Evolutionary conservation across 352 stramenopile species (phyloP).

Genomic region (Globisporangium polare): DNA sequence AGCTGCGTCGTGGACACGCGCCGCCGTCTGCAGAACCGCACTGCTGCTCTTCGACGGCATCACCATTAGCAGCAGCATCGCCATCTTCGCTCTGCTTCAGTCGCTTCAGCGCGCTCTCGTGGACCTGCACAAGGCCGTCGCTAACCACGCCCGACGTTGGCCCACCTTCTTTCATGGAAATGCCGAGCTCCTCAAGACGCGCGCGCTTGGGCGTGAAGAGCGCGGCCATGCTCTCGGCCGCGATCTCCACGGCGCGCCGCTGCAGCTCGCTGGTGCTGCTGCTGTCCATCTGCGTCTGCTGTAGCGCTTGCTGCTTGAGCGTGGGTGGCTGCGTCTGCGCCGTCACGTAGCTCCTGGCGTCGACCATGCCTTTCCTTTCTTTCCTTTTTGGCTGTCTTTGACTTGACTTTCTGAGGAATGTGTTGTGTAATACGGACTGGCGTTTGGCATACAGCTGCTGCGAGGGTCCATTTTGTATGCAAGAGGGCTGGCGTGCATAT

Average conservation of each 20-base stretch:
- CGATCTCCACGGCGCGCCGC: constrained; percentile 11
- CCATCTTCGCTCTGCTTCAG: neutral
- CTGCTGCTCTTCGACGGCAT: neutral
- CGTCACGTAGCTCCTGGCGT: constrained; percentile 1
- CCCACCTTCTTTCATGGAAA: neutral
- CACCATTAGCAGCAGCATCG: neutral
- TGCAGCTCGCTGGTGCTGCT: constrained; percentile 2
- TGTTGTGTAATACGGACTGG: neutral
- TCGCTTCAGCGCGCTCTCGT: neutral
- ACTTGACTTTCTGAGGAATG: neutral
- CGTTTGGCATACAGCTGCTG: no score
- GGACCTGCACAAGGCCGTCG: neutral
- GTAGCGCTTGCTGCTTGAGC: neutral
- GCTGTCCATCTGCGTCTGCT: neutral
- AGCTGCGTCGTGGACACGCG: constrained; percentile 7
- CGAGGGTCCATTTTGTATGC: no score
- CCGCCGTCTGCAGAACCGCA: neutral
- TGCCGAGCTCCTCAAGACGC: neutral
- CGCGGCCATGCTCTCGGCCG: constrained; percentile 13
- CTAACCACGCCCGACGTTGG: no score
- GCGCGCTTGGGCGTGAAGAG: constrained; percentile 3
- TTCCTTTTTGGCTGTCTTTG: neutral
- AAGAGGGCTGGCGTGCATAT: no score
- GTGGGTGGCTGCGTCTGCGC: neutral
- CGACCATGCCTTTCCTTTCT: constrained; percentile 8